Conservation (phyloP, 805 yeast genomes). For the Metschnikowia kofuensis region DNA sequence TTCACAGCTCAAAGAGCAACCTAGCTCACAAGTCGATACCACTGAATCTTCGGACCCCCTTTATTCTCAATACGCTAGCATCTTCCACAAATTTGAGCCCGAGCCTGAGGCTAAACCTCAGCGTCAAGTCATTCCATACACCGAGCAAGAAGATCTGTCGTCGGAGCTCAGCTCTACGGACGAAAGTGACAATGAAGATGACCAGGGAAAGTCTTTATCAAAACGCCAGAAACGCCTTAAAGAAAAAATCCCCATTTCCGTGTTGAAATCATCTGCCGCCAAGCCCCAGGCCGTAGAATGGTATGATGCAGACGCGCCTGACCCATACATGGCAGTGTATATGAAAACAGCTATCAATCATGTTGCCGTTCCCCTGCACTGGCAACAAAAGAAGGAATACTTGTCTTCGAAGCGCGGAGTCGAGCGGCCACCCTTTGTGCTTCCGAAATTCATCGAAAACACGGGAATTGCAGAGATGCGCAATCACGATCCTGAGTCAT, state of each 20-base stretch:
- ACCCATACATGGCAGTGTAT: conserved; percentile 63
- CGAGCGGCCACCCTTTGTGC: conserved; percentile 67
- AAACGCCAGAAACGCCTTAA: conserved; percentile 51
- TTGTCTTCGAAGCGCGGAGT: conserved; percentile 62
- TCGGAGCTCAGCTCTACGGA: conserved; percentile 1
- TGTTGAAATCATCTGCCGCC: conserved; percentile 56
- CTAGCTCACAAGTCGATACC: neutral
- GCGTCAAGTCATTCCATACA: neutral
- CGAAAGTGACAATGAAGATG: conserved; percentile 9
- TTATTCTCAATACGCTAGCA: conserved; percentile 19
- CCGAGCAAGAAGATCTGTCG: neutral
- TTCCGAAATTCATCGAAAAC: conserved; percentile 73
- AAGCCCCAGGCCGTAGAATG: conserved; percentile 80
- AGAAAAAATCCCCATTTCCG: conserved; percentile 62
- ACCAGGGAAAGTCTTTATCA: conserved; percentile 24
- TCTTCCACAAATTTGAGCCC: conserved; percentile 20
- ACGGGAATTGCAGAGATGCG: conserved; percentile 91
- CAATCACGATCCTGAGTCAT: conserved; percentile 55
- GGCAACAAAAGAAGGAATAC: conserved; percentile 79
- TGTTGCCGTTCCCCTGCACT: conserved; percentile 79
- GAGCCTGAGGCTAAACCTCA: neutral
- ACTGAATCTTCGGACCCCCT: neutral
- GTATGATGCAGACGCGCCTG: conserved; percentile 82
- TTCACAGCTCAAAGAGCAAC: neutral
- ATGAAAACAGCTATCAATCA: conserved; percentile 64